Base-by-base conservation (phyloP, 176 grass and related monocot genomes). In the Lolium perenne region DNA sequence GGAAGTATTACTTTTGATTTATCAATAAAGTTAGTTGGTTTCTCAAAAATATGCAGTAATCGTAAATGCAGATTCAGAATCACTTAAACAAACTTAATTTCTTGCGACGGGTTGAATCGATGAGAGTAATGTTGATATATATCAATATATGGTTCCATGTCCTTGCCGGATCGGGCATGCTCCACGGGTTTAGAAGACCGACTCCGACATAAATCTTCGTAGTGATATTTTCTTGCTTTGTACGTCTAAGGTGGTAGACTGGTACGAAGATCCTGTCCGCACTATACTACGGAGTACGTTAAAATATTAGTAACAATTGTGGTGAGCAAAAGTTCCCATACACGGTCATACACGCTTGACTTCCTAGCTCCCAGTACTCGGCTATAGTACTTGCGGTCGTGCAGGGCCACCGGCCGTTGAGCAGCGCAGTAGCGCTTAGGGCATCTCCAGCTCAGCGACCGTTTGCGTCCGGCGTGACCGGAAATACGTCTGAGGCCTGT, bases 161-260 rank as follows among this genome's bases (percentile, higher is more conserved):
- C 21, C 18, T 56, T 0, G 53, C 53, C 16, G 70, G 70, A 55
- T 84, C n/a, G 49, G 61, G 1, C 67, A n/a, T 18, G 25, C 4
- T 47, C 15, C 22, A 40, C 16, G 58, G 5, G 35, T 38, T 38
- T 18, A 70, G 81, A 74, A 89, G 83, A 86, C 8, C 22, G 5
- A 59, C 12, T 50, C 74, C 11, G 49, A 10, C 3, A 35, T 17
- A 41, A 51, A 15, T 50, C 9, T 22, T 49, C 26, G 26, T 29
- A 29, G n/a, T n/a, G n/a, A n/a, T n/a, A n/a, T n/a, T n/a, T n/a
- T n/a, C 26, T 29, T 29, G 26, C 26, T 29, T 0, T 29, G 26
- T n/a, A n/a, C n/a, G n/a, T 32, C 72, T 38, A 47, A 22, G 35
- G 50, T 7, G 8, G 8, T 38, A 38, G 53, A 1, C 15, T 54